Conservation (phyloP, 768 basidiomycete species). For the Hydnum rufescens region DNA sequence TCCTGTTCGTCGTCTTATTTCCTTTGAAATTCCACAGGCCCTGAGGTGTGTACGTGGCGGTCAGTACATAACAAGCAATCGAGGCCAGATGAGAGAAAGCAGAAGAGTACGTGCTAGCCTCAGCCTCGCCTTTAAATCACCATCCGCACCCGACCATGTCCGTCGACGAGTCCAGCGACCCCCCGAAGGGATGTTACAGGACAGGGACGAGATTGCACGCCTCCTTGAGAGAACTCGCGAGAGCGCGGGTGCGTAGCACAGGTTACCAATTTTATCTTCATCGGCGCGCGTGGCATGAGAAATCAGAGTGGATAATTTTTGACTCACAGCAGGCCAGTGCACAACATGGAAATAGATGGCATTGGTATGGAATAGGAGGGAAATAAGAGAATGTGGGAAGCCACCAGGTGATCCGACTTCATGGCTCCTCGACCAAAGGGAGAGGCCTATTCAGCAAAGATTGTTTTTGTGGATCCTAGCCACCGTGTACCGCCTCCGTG, state of each 20-base stretch:
- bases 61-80: no score
- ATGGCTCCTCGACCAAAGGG: slow-evolving; percentile 9
- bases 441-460: slow-evolving; percentile 10
- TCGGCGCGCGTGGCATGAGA: background rate
- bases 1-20: no score
- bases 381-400: slow-evolving; percentile 4
- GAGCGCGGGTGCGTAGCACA: slow-evolving; percentile 8
- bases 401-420: slow-evolving; percentile 12
- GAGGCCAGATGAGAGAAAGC: no score
- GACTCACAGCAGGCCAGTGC: background rate
- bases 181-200: background rate
- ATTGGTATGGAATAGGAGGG: background rate
- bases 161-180: background rate
- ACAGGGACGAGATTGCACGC: background rate
- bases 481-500: background rate
- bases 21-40: no score
- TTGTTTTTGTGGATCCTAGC: slow-evolving; percentile 8
- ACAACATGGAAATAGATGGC: no score
- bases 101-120: no score
- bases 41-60: no score
- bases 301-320: background rate
- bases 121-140: slow-evolving; percentile 10
- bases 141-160: slow-evolving; percentile 7
- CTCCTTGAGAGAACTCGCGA: slow-evolving; percentile 5
- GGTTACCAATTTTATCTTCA: slow-evolving; percentile 12